Base-by-base conservation (phyloP, 2,329 filamentous ascomycete genomes). In the Plectosphaerella cucumerina region DNA sequence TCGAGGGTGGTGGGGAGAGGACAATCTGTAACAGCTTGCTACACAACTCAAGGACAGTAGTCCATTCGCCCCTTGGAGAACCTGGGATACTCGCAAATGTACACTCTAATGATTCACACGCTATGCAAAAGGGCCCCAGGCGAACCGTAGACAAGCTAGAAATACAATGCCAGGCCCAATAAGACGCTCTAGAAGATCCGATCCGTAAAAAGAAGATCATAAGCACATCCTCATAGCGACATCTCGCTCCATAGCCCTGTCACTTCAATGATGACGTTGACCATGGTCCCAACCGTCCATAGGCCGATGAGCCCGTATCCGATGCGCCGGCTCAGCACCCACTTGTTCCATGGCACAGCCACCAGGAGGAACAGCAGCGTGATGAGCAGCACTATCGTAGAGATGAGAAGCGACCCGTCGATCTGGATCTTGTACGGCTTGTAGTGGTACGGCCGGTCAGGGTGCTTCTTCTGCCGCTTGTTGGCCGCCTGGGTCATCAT, bases 391-490 rank as follows among this genome's bases (percentile, higher is more conserved):
- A 90, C 93, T n/a, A 89, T 78, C 1, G 90, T 89, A 48, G 87
- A 93, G 37, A 99, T 85, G 60, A 97, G 77, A 56, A 99, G 72
- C 4, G 92, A 95, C 22, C 87, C 89, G 53, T 86, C 90, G 50
- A 99, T 87, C 56, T 90, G 81, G 52, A 99, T 89, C 50, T 84
- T 79, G 65, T 97, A 97, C 1, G 89, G 83, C 58, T 85, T 82
- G 65, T 91, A 92, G 50, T 77, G 72, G 51, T 87, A 68, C 5
- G 82, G 78, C 52, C 74, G 71, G 17, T 82, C 74, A 0, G 89
- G 89, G 60, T 93, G 85, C 58, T 86, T 85, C 23, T 74, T 69
- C 54, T 89, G 83, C 48, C 76, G 76, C 55, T 82, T 76, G 59
- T 87, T 81, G 17, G 87, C 87, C 31, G 82, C 78, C 50, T 80